These are phyloP conservation scores for Protomyces macrosporus DNA, from an alignment of 1,139 yeast genomes.

Conservation along the genomic window DNA sequence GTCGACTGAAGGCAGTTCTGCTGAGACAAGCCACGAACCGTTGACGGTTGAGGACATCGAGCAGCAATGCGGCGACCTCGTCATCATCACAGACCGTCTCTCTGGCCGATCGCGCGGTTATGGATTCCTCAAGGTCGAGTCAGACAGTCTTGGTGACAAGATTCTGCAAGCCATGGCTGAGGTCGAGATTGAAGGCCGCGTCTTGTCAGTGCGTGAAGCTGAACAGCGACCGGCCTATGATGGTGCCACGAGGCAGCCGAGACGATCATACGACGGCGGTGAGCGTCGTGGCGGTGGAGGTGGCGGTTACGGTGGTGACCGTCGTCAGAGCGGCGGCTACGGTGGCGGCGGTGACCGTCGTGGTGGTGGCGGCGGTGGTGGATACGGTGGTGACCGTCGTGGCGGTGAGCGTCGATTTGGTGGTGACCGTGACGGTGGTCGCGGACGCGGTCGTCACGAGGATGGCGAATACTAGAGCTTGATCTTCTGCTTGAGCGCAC, in stretches of 20 bases:
- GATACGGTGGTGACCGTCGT: slow-evolving; percentile 12
- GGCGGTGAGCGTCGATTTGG: background rate
- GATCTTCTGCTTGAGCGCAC: too few relatives aligned
- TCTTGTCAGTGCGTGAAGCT: background rate
- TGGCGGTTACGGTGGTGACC: background rate
- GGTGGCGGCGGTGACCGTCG: slow-evolving; percentile 5
- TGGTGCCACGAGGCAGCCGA: background rate
- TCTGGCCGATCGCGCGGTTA: slow-evolving; percentile 25
- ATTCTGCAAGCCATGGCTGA: slow-evolving; percentile 35
- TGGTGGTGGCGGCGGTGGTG: slow-evolving; percentile 14
- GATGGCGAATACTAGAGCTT: slow-evolving; percentile 8
- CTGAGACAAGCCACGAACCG: background rate
- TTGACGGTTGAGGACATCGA: slow-evolving; percentile 36
- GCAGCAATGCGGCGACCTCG: slow-evolving; percentile 2
- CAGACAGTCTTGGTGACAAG: slow-evolving; percentile 8
- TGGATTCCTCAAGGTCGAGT: slow-evolving; percentile 15
- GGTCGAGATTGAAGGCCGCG: background rate
- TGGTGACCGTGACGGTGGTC: slow-evolving; percentile 37
- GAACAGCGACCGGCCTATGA: background rate
- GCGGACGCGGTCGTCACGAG: slow-evolving; percentile 1
- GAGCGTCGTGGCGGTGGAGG: background rate
- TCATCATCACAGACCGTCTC: slow-evolving; percentile 21
- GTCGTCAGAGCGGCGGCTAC: background rate
- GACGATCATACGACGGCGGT: background rate
- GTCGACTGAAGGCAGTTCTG: background rate